A percentile compares a stretch with the other conserved stretches of the same genome.
These are phyloP conservation scores for Saturnispora ahearnii DNA, from an alignment of 805 yeast species.

Conservation along the genomic window DNA sequence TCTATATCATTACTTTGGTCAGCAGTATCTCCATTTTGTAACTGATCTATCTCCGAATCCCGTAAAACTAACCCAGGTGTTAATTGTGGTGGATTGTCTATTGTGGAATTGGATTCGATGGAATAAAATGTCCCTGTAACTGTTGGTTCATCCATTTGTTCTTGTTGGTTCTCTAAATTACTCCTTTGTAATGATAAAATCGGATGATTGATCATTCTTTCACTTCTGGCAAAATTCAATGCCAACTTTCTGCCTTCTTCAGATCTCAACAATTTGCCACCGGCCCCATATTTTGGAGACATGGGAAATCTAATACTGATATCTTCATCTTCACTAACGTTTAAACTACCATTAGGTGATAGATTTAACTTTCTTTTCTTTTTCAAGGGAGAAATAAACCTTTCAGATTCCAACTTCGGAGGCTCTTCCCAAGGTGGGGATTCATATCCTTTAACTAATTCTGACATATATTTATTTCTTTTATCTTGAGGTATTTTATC, in stretches of 20 bases:
- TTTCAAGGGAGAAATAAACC: slow-evolving; percentile 9
- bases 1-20: not conserved
- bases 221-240: slow-evolving; percentile 21
- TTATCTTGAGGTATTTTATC: not conserved
- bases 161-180: not conserved
- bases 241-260: slow-evolving; percentile 21
- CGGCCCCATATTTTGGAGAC: slow-evolving; percentile 38
- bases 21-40: not conserved
- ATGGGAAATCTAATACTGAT: slow-evolving; percentile 33
- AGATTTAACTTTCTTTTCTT: slow-evolving; percentile 1
- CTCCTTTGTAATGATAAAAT: slow-evolving; percentile 16
- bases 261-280: slow-evolving; percentile 28
- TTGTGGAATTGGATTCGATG: slow-evolving; percentile 7
- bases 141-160: not conserved
- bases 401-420: slow-evolving; percentile 22
- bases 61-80: slow-evolving; percentile 1
- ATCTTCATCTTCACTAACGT: slow-evolving; percentile 11
- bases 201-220: slow-evolving; percentile 19
- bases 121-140: slow-evolving; percentile 7
- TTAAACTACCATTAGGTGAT: slow-evolving; percentile 1
- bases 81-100: slow-evolving; percentile 11
- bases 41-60: not conserved
- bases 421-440: slow-evolving; percentile 30
- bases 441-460: slow-evolving; percentile 20
- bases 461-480: slow-evolving; percentile 9